Base-by-base conservation (phyloP, 2,329 filamentous ascomycete genomes). In the Ophiocordyceps polyrhachis-furcata region DNA sequence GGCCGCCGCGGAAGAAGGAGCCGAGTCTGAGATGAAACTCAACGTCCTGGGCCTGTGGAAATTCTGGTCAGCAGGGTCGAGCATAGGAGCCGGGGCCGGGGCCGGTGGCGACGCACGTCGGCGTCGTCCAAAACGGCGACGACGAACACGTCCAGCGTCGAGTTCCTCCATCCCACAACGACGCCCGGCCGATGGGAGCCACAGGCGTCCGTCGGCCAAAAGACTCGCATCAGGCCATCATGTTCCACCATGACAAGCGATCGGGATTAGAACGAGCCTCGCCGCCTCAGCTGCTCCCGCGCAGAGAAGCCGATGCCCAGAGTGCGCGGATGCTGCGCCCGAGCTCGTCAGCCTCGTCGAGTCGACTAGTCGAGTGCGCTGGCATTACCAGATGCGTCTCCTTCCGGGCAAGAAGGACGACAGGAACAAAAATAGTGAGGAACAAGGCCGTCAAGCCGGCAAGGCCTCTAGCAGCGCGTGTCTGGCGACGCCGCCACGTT, bases 181-280 rank as follows among this genome's bases (percentile, higher is more conserved):
- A 95, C 83, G 41, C 89, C 91, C 40, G 85, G 76, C 46, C 75
- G 70, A 52, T 77, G 74, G 45, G 80, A 83, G 61, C 71, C 73
- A 45, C 75, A 72, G 56, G 85, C 78, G 65, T 93, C 88, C 57
- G 83, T 83, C 56, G 91, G 93, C 91, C 91, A 98, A 69, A 98
- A 96, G 68, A 98, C 80, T 70, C 91, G 86, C 80, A 96, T 86
- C 69, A 96, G 71, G 58, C 84, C 88, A 84, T 91, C 76, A 71
- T 78, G 71, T 66, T 76, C 74, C 68, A 74, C 68, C 76, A 80
- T 80, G 71, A 70, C 73, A 65, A 58, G 57, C 53, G 53, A 53
- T 53, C 49, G 49, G 55, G 53, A 52, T 73, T 75, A 96, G 64
- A 98, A 96, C 48, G 91, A 98, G 53, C 91, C 91, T 62, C 91